phyloP scores from a whole-genome alignment of 768 basidiomycete species.

The Panaeolus cyanescens region DNA sequence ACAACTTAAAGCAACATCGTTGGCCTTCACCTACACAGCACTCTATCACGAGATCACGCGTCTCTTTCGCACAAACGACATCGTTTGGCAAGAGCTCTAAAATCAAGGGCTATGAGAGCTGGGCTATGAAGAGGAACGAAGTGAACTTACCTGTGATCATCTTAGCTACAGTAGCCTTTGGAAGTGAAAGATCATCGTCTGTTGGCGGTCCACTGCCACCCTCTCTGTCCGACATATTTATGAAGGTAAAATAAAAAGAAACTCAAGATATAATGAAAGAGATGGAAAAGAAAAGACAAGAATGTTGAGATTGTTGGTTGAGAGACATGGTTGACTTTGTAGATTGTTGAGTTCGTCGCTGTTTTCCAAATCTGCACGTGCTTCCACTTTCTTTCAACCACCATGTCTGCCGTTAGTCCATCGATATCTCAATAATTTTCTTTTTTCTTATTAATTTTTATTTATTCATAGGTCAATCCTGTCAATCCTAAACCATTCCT shows the following conservation, averaged over 20 bases:
- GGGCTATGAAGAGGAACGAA: background rate
- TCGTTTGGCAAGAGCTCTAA: constrained; percentile 89
- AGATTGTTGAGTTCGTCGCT: background rate
- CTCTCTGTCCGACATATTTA: constrained; percentile 88
- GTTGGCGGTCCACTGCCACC: constrained; percentile 59
- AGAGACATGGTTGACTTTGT: constrained; percentile 4
- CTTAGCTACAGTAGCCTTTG: constrained; percentile 97
- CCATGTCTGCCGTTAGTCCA: constrained; percentile 65
- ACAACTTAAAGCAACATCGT: constrained; percentile 7
- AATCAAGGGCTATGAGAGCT: constrained; percentile 10
- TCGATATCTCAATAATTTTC: constrained; percentile 8
- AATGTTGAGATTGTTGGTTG: background rate
- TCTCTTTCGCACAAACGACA: constrained; percentile 91
- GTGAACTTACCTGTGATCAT: constrained; percentile 80
- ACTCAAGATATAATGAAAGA: background rate
- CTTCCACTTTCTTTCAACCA: constrained; percentile 39
- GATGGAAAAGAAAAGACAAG: constrained; percentile 5
- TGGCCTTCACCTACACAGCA: constrained; percentile 95
- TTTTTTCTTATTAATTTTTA: constrained; percentile 9
- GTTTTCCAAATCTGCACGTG: constrained; percentile 42
- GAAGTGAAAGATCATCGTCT: constrained; percentile 94
- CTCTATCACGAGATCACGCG: constrained; percentile 95
- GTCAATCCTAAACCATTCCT: constrained; percentile 99
- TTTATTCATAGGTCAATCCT: constrained; percentile 72
- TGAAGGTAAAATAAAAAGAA: constrained; percentile 1